A percentile compares a stretch with the other conserved stretches of the same genome.
Conservation (phyloP, 306 rosid species). For the Boehmeria nivea region DNA sequence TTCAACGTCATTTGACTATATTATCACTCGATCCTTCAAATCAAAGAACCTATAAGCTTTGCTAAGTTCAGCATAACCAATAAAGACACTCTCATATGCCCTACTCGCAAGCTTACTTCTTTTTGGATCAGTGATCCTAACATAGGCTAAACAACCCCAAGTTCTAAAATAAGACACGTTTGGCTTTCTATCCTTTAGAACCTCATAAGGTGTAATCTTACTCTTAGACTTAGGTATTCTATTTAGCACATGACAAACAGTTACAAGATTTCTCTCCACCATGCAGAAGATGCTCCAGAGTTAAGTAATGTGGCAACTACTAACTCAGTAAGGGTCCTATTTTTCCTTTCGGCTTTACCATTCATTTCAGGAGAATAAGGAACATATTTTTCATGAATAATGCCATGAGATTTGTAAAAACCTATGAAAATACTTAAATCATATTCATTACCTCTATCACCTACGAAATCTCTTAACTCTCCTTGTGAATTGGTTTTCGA, state of each 20-base stretch:
- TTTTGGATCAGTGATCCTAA: not conserved
- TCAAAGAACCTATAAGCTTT: not conserved
- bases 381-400: no score
- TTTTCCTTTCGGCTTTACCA: no score
- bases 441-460: not conserved
- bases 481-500: not conserved
- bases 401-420: no score
- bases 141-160: constrained; percentile 4
- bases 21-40: not conserved
- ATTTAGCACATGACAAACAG: constrained; percentile 4
- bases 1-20: not conserved
- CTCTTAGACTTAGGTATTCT: not conserved
- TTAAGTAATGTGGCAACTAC: no score
- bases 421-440: no score
- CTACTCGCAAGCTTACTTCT: not conserved
- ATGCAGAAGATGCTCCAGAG: not conserved
- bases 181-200: not conserved
- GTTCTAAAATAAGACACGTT: not conserved
- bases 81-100: not conserved
- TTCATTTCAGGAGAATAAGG: no score
- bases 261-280: not conserved
- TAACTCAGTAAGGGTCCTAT: no score
- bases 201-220: not conserved
- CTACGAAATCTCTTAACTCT: not conserved
- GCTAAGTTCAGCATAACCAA: not conserved